Evolutionary conservation across 345 rosid genomes (phyloP), one percentile per base, ranked within the genome.

Genomic region (Pugionium cornutum): DNA sequence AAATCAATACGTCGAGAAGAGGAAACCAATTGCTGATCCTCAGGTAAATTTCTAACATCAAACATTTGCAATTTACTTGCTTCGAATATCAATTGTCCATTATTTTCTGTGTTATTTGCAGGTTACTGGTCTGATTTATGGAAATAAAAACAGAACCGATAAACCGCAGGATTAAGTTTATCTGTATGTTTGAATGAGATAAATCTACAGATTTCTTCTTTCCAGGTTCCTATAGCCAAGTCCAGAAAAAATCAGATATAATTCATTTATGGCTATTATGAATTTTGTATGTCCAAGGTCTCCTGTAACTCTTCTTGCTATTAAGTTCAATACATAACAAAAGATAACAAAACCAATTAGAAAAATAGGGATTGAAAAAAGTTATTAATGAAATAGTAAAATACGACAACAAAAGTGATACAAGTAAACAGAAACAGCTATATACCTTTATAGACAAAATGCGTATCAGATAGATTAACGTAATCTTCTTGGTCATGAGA

Each of bases 11-110:
- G 67, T 84, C 0, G 98, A 89, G 80, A 89, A 84, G 70, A 79
- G 86, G 52, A 86, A 75, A 68, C 98, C 95, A 4, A 73, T 85
- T 55, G 86, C 91, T 62, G 90, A 92, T 81, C 98, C 91, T 30
- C 92, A 89, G 95, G 98, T 92, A 42, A 5, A 45, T 30, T 18
- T 18, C 18, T 18, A 18, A 18, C 18, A 18, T 18, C 18, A 18
- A 18, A 18, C 28, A 33, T 40, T 57, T 46, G 28, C 27, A 30
- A 1, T 28, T 33, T 1, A 3, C 29, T 2, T 7, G 34, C 5
- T 51, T 62, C 58, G 2, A n/a, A 27, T 50, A 54, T 10, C 37
- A 44, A 9, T 18, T 39, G 30, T 18, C 18, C 18, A 18, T 18
- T 18, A 18, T 18, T 18, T 18, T 18, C 18, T 18, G 18, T 18